Percentiles rank a stretch among this genome's conserved stretches.
These are phyloP conservation scores for Maudiozyma pseudohumilis DNA, from an alignment of 805 yeast genomes.

Conservation along the genomic window DNA sequence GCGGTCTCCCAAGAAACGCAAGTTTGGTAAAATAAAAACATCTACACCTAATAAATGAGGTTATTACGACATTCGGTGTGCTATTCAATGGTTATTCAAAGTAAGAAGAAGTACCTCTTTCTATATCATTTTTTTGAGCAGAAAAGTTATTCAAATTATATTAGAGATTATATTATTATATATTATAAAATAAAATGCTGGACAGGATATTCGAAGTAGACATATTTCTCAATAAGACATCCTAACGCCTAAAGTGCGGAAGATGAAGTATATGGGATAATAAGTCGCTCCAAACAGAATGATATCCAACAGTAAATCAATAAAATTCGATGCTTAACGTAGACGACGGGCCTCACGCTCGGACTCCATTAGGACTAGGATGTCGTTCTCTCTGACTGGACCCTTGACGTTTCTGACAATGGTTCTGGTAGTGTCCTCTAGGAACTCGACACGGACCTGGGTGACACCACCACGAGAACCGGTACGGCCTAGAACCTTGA, in stretches of 20 bases:
- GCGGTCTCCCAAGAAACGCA: constrained; percentile 3
- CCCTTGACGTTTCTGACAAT: constrained; percentile 97
- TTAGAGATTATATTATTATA: too few relatives aligned
- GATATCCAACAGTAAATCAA: background rate
- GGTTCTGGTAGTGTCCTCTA: constrained; percentile 90
- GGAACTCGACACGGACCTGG: constrained; percentile 95
- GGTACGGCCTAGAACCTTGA: constrained; percentile 99
- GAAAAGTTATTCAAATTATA: too few relatives aligned
- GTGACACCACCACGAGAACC: constrained; percentile 99
- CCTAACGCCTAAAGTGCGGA: too few relatives aligned
- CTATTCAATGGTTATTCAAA: too few relatives aligned
- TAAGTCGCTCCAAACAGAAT: too few relatives aligned
- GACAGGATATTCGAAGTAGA: too few relatives aligned
- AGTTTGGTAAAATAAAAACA: constrained; percentile 3
- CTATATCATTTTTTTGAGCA: too few relatives aligned
- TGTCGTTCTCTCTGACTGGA: constrained; percentile 96
- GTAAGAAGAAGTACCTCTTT: too few relatives aligned
- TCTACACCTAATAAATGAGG: background rate
- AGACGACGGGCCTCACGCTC: constrained; percentile 98
- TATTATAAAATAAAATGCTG: too few relatives aligned
- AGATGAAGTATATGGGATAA: too few relatives aligned
- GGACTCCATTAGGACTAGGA: constrained; percentile 98
- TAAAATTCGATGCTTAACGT: constrained; percentile 38
- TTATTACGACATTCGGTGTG: too few relatives aligned
- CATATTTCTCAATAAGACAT: too few relatives aligned